Percentiles rank a stretch among this genome's conserved stretches.
These are phyloP conservation scores for Porphyra umbilicalis DNA, from an alignment of 31 red algal species.

Conservation along the genomic window DNA sequence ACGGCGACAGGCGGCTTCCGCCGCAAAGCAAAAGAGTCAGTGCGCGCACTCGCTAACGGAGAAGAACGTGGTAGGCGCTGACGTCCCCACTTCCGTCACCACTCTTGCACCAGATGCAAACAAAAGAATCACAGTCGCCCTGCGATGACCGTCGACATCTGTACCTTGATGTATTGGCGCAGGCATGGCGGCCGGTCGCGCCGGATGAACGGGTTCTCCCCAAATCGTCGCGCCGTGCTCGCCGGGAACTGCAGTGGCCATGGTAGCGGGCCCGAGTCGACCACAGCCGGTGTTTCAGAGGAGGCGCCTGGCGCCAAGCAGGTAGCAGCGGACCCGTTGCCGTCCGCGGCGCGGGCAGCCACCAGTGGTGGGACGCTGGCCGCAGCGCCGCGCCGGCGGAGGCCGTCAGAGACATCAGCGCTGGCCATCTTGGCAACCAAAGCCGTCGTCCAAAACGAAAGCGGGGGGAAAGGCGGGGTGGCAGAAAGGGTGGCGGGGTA, in stretches of 20 bases:
- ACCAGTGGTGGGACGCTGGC: neutral
- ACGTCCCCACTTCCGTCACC: too few relatives aligned
- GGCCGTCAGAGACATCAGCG: neutral
- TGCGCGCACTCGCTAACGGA: too few relatives aligned
- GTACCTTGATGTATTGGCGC: neutral
- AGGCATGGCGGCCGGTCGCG: conserved; percentile 1
- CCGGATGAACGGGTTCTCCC: conserved; percentile 10
- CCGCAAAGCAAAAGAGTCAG: too few relatives aligned
- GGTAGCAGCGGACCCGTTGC: neutral
- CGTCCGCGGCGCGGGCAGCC: neutral
- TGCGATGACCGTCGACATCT: neutral
- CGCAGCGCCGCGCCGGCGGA: conserved; percentile 3
- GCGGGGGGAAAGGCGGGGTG: too few relatives aligned
- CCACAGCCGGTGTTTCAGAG: neutral
- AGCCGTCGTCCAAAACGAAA: too few relatives aligned
- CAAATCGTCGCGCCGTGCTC: neutral
- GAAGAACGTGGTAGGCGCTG: too few relatives aligned
- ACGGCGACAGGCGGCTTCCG: too few relatives aligned
- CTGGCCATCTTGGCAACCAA: too few relatives aligned
- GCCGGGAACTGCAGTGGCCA: neutral
- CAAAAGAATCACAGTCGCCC: too few relatives aligned
- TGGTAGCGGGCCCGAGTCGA: neutral
- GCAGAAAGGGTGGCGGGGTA: too few relatives aligned
- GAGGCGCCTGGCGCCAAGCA: too few relatives aligned
- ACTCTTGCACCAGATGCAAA: too few relatives aligned